Conservation (phyloP, 2,329 filamentous ascomycete species). For the Penicillium sp. region DNA sequence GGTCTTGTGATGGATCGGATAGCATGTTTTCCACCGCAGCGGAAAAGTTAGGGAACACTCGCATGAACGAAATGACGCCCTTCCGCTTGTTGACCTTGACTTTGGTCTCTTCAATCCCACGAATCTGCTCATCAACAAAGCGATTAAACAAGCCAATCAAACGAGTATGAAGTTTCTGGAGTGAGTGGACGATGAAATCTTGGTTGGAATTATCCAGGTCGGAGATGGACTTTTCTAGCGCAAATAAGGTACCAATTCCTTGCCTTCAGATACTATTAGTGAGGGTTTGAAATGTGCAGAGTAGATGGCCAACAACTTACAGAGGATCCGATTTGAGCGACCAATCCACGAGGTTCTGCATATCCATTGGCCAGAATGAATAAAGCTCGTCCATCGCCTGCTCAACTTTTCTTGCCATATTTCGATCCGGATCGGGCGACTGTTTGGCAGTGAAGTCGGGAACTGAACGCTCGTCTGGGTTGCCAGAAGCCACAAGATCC, state of each 20-base stretch:
- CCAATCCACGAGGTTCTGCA: conserved; percentile 84
- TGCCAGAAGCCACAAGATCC: conserved; percentile 71
- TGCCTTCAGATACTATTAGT: conserved; percentile 61
- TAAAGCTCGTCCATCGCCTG: conserved; percentile 89
- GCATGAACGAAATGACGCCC: conserved; percentile 93
- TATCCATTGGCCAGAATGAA: conserved; percentile 76
- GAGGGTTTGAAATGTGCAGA: conserved; percentile 20
- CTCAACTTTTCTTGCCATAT: conserved; percentile 82
- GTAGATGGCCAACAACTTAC: conserved; percentile 56
- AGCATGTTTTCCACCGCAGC: conserved; percentile 84
- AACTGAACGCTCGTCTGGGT: conserved; percentile 71
- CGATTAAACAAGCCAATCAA: conserved; percentile 79
- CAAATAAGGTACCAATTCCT: conserved; percentile 83
- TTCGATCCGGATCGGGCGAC: conserved; percentile 85
- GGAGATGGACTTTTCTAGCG: conserved; percentile 77
- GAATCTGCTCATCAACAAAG: conserved; percentile 93
- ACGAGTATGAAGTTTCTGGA: conserved; percentile 78
- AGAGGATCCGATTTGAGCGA: conserved; percentile 78
- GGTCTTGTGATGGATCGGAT: conserved; percentile 56
- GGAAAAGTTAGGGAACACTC: conserved; percentile 88
- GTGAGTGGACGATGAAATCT: conserved; percentile 79
- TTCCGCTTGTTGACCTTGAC: conserved; percentile 99
- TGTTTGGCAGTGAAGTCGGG: conserved; percentile 75
- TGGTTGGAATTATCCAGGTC: conserved; percentile 89
- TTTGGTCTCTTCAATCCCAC: conserved; percentile 95